Percentiles rank a stretch among this genome's conserved stretches.
Evolutionary conservation across 331 rosid species (phyloP).

Genomic region (Spiraea crenata): DNA sequence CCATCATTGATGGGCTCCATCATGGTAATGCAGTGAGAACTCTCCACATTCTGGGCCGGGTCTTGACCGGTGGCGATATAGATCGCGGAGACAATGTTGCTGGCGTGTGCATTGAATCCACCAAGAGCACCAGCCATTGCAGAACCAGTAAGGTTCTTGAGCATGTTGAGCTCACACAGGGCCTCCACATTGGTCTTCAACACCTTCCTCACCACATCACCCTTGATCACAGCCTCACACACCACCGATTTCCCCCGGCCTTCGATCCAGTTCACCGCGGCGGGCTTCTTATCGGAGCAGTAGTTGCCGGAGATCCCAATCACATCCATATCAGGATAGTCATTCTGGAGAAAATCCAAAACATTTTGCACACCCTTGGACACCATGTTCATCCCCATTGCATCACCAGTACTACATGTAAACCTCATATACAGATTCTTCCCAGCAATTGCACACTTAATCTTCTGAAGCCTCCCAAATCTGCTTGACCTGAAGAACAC

Average conservation of each 20-base stretch:
- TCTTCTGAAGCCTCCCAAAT: constrained; percentile 39
- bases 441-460: constrained; percentile 46
- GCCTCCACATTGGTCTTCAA: constrained; percentile 47
- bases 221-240: constrained; percentile 47
- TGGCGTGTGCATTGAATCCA: constrained; percentile 55
- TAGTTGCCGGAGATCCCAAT: constrained; percentile 52
- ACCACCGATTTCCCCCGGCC: constrained; percentile 53
- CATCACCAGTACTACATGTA: constrained; percentile 51
- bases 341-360: constrained; percentile 41
- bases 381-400: constrained; percentile 63
- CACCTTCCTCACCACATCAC: constrained; percentile 45
- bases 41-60: constrained; percentile 53
- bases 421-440: constrained; percentile 47
- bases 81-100: constrained; percentile 46
- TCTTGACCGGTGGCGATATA: constrained; percentile 56
- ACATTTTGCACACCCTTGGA: constrained; percentile 54
- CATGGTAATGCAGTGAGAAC: constrained; percentile 54
- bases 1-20: constrained; percentile 52
- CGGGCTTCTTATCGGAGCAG: constrained; percentile 54
- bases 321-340: constrained; percentile 53
- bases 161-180: constrained; percentile 52
- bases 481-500: constrained; percentile 37
- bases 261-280: constrained; percentile 56
- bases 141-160: constrained; percentile 51
- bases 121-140: constrained; percentile 58